These are phyloP conservation scores for Suillus sp. DNA, from an alignment of 768 basidiomycete genomes.

Conservation along the genomic window DNA sequence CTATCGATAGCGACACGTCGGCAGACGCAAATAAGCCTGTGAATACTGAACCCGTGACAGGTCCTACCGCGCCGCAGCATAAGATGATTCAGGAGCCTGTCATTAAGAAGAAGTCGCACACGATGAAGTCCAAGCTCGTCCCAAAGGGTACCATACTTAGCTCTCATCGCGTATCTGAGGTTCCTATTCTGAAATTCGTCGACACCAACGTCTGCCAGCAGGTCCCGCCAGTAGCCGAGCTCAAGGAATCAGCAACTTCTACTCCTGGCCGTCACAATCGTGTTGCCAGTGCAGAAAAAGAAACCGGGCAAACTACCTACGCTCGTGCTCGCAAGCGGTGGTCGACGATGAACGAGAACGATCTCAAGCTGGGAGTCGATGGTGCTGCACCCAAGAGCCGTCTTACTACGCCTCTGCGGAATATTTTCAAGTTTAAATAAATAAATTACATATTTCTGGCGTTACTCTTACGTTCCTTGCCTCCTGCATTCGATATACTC, in stretches of 20 bases:
- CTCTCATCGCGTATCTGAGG: constrained; percentile 13
- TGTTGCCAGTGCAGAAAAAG: constrained; percentile 17
- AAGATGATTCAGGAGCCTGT: not conserved
- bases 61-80: not conserved
- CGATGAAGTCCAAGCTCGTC: constrained; percentile 21
- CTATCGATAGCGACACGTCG: constrained; percentile 3
- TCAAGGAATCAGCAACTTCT: constrained; percentile 8
- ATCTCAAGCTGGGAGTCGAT: constrained; percentile 30
- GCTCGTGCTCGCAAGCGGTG: constrained; percentile 22
- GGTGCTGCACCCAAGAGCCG: constrained; percentile 26
- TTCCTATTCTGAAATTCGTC: constrained; percentile 4
- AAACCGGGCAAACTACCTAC: constrained; percentile 13
- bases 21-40: constrained; percentile 1
- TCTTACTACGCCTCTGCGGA: constrained; percentile 31
- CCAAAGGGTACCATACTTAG: constrained; percentile 18
- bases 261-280: constrained; percentile 23
- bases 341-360: constrained; percentile 14
- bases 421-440: constrained; percentile 36
- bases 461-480: constrained; percentile 9
- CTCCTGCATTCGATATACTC: not conserved
- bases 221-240: constrained; percentile 3
- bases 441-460: constrained; percentile 16
- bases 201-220: constrained; percentile 9
- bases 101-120: constrained; percentile 12
- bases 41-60: not conserved